A percentile compares a stretch with the other conserved stretches of the same genome.
Conservation (phyloP, 2,329 filamentous ascomycete genomes). For the Byssothecium circinans region DNA sequence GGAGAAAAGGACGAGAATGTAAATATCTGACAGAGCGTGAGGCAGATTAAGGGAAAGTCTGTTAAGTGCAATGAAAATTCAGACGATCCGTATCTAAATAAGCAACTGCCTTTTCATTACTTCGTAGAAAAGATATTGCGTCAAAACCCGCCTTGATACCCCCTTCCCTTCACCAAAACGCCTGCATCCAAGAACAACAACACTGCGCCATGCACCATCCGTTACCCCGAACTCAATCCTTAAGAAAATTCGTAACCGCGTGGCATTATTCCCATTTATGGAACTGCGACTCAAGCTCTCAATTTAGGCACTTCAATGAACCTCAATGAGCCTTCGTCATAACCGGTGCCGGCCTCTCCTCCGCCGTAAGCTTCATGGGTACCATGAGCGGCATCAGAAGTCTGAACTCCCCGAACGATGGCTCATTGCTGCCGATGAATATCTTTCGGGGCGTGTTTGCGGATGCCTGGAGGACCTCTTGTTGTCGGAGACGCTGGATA, state of each 20-base stretch:
- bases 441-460: slow-evolving; percentile 3
- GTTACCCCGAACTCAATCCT: too few relatives aligned
- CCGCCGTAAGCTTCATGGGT: slow-evolving; percentile 4
- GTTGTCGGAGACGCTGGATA: slow-evolving; percentile 2
- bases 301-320: too few relatives aligned
- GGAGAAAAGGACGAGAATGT: not conserved
- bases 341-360: not conserved
- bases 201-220: too few relatives aligned
- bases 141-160: too few relatives aligned
- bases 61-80: slow-evolving; percentile 1
- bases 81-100: slow-evolving; percentile 5
- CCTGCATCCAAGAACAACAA: too few relatives aligned
- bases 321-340: not conserved
- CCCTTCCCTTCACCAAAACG: too few relatives aligned
- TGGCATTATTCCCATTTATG: too few relatives aligned
- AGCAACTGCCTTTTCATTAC: not conserved
- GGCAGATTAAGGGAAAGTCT: slow-evolving; percentile 5
- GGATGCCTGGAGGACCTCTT: not conserved
- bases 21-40: slow-evolving; percentile 10
- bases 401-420: not conserved
- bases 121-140: not conserved
- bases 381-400: not conserved
- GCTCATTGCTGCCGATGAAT: slow-evolving; percentile 5
- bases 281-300: too few relatives aligned
- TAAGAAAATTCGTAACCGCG: too few relatives aligned